Evolutionary conservation across 192 early-diverging fungal genomes (phyloP).

Genomic region (Linnemannia exigua): DNA sequence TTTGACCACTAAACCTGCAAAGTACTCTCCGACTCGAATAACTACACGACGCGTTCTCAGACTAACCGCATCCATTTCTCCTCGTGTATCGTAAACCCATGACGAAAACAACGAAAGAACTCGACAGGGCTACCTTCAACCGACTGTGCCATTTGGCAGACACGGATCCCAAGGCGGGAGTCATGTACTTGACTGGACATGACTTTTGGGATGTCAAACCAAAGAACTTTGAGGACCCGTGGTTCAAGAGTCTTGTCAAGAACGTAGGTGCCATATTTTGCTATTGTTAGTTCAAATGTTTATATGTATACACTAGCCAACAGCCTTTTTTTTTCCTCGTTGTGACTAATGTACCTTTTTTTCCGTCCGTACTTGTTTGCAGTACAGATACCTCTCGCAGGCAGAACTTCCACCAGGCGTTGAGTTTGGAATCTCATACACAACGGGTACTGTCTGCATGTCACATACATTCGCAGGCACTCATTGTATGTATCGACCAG

Average conservation of each 20-base stretch:
- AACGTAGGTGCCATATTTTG: slow-evolving; percentile 51
- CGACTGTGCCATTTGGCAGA: slow-evolving; percentile 56
- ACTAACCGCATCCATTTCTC: not conserved
- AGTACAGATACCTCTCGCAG: slow-evolving; percentile 60
- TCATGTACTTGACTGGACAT: slow-evolving; percentile 64
- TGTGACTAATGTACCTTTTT: not conserved
- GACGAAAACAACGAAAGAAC: slow-evolving; percentile 26
- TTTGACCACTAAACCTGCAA: not conserved
- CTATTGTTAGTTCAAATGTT: not conserved
- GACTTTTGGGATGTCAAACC: slow-evolving; percentile 72
- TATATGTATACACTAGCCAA: too few relatives aligned
- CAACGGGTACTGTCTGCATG: slow-evolving; percentile 62
- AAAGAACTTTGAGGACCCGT: slow-evolving; percentile 70
- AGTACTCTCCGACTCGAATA: not conserved
- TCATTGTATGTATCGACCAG: not conserved
- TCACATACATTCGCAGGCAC: not conserved
- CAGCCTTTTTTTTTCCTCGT: not conserved
- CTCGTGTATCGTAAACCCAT: not conserved
- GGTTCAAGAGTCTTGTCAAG: slow-evolving; percentile 68
- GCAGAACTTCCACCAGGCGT: slow-evolving; percentile 66
- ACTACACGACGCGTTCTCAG: not conserved
- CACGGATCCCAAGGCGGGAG: slow-evolving; percentile 57
- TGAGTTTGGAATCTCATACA: slow-evolving; percentile 74
- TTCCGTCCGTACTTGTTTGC: not conserved
- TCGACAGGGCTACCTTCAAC: slow-evolving; percentile 55